Evolutionary conservation across 768 basidiomycete species (phyloP).

Genomic region (Pisolithus orientalis): DNA sequence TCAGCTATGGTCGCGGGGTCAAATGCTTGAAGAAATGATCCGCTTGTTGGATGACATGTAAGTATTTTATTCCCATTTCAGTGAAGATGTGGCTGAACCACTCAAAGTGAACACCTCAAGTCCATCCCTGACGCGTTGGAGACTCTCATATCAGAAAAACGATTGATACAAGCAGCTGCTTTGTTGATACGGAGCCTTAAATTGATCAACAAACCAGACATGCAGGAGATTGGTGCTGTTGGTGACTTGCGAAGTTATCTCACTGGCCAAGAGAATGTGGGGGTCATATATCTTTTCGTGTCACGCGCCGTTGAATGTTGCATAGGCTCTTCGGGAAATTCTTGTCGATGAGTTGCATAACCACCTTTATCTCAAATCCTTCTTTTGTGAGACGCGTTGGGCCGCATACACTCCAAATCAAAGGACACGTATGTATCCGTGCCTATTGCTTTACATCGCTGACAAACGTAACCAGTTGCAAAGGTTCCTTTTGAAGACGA

Average conservation of each 20-base stretch:
- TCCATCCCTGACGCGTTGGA: conserved; percentile 89
- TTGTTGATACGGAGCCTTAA: conserved; percentile 85
- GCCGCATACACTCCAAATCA: conserved; percentile 77
- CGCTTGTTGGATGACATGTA: conserved; percentile 92
- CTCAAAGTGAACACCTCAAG: conserved; percentile 76
- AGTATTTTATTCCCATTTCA: conserved; percentile 21
- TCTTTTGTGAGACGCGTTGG: conserved; percentile 96
- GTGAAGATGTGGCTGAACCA: conserved; percentile 11
- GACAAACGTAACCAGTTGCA: conserved; percentile 41
- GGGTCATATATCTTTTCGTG: conserved; percentile 21
- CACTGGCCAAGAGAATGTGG: conserved; percentile 75
- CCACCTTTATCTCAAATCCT: conserved; percentile 95
- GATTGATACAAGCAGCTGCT: conserved; percentile 81
- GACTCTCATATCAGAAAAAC: conserved; percentile 92
- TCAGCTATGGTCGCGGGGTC: conserved; percentile 83
- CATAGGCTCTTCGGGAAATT: conserved; percentile 84
- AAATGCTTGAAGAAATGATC: conserved; percentile 94
- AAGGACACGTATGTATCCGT: conserved; percentile 51
- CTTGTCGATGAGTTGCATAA: conserved; percentile 92
- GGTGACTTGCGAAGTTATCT: conserved; percentile 85
- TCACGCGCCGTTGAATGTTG: conserved; percentile 6
- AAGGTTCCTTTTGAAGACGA: conserved; percentile 61
- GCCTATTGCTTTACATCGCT: conserved; percentile 1
- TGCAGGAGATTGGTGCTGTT: conserved; percentile 94
- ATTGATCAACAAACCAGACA: conserved; percentile 84